Conservation (phyloP, 2,329 filamentous ascomycete genomes). For the Sphaerostilbella broomeana region DNA sequence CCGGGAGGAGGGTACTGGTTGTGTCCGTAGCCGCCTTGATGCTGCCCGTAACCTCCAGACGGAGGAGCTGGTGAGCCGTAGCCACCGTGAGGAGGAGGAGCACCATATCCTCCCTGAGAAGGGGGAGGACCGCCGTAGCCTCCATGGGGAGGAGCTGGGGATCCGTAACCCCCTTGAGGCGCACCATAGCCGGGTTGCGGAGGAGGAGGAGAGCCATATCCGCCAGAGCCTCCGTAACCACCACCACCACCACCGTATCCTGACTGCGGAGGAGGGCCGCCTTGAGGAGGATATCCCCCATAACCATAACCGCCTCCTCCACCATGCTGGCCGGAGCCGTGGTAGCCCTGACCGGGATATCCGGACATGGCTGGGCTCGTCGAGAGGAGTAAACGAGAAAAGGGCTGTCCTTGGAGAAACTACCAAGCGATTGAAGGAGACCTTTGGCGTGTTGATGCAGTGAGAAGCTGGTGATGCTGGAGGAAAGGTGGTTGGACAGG, state of each 20-base stretch:
- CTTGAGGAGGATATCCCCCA: constrained; percentile 16
- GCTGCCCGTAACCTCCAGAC: constrained; percentile 19
- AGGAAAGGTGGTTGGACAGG: too few relatives aligned
- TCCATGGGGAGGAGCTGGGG: constrained; percentile 18
- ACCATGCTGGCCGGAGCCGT: constrained; percentile 29
- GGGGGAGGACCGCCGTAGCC: constrained; percentile 18
- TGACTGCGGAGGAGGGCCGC: constrained; percentile 17
- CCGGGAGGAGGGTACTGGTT: constrained; percentile 18
- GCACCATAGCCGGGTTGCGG: constrained; percentile 15
- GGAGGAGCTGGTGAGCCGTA: constrained; percentile 25
- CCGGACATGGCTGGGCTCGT: constrained; percentile 29
- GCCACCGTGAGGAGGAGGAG: constrained; percentile 16
- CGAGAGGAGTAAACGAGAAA: too few relatives aligned
- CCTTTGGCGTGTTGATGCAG: too few relatives aligned
- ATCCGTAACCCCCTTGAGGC: constrained; percentile 17
- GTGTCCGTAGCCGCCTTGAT: constrained; percentile 17
- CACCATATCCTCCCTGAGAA: constrained; percentile 15
- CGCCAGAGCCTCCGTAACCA: constrained; percentile 19
- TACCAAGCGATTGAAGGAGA: too few relatives aligned
- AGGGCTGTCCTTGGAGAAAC: too few relatives aligned
- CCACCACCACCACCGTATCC: constrained; percentile 19
- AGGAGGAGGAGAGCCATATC: constrained; percentile 20
- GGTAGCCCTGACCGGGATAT: constrained; percentile 36
- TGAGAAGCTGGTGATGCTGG: too few relatives aligned
- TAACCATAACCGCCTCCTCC: constrained; percentile 26